Conservation (phyloP, 2,329 filamentous ascomycete genomes). For the Chalaropsis thielavioides region DNA sequence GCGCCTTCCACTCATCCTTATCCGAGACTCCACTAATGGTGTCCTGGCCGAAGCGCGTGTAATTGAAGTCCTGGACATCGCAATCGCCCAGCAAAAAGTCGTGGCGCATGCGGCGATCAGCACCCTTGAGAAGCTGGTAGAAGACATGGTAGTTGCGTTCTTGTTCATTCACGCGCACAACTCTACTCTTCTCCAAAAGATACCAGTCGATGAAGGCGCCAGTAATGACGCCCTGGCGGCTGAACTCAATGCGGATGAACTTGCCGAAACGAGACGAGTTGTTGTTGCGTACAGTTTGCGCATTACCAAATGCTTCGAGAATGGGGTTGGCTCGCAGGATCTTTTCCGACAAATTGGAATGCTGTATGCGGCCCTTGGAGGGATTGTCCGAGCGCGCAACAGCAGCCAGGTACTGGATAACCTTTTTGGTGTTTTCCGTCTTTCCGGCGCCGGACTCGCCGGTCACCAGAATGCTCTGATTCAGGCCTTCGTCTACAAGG, state of each 20-base stretch:
- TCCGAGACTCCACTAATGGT: conserved; percentile 84
- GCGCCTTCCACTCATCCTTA: conserved; percentile 69
- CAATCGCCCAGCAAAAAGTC: conserved; percentile 62
- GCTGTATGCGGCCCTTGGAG: conserved; percentile 43
- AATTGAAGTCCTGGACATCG: conserved; percentile 75
- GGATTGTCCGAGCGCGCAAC: conserved; percentile 75
- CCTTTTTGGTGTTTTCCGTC: conserved; percentile 98
- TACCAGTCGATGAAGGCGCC: conserved; percentile 99
- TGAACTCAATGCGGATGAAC: conserved; percentile 96
- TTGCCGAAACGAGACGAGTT: conserved; percentile 98
- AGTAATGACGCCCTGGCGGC: conserved; percentile 70
- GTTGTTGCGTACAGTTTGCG: conserved; percentile 93
- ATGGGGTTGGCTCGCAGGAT: conserved; percentile 94
- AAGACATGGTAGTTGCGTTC: conserved; percentile 97
- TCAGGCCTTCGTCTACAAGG: conserved; percentile 83
- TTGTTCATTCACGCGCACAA: conserved; percentile 71
- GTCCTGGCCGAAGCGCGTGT: conserved; percentile 83
- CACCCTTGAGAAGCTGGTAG: conserved; percentile 84
- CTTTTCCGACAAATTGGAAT: conserved; percentile 86
- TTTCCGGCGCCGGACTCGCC: conserved; percentile 97
- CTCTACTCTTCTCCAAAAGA: conserved; percentile 90
- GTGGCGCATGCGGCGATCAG: conserved; percentile 55
- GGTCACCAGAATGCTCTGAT: conserved; percentile 95
- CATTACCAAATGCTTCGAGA: conserved; percentile 93
- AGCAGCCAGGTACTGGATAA: conserved; percentile 94